Evolutionary conservation across 495 filamentous ascomycete genomes (phyloP), one percentile per base, ranked within the genome.

Genomic region (Cladorrhinum samala): DNA sequence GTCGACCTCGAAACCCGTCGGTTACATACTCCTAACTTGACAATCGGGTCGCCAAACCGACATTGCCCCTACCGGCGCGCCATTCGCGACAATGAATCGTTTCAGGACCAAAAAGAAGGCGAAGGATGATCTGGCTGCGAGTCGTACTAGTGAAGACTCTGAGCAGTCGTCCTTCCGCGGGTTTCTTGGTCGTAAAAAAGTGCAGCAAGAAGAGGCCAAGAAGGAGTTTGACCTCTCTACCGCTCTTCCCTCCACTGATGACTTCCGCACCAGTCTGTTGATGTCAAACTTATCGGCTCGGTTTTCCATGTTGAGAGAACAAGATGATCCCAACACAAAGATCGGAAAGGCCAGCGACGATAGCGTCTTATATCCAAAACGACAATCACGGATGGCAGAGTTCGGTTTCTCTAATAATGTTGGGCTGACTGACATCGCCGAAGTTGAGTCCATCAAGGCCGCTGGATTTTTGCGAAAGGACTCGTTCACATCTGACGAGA

Each of bases 231-330:
- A 97, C 54, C 70, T 96, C 16, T 67, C 84, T 2, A 73, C 68
- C 18, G 92, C 82, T 3, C 73, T 99, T 4, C 93, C 93, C 2
- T 77, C 91, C 0, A 81, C 74, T 16, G 91, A 97, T 65, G 81
- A 96, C 68, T 97, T 99, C 60, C 85, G 93, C n/a, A 99, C 93
- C 5, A 97, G 94, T 72, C 68, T 97, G 42, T 69, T 99, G 20
- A 95, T 99, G 93, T 88, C 90, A 5, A 93, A 91, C 45, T 76
- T 99, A 2, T 95, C 92, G 0, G 89, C 93, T 16, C 82, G 93
- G 2, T 99, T 99, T 67, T 96, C 92, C 56, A 97, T 99, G 87
- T 68, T 99, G 16, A 73, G 89, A 60, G 91, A 95, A 66, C 91
- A 95, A 64, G 91, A 95, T 61, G 91, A 96, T 60, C 91, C 91